Conservation (phyloP, 2,329 filamentous ascomycete species). For the Aspergillus brunneoviolaceus region DNA sequence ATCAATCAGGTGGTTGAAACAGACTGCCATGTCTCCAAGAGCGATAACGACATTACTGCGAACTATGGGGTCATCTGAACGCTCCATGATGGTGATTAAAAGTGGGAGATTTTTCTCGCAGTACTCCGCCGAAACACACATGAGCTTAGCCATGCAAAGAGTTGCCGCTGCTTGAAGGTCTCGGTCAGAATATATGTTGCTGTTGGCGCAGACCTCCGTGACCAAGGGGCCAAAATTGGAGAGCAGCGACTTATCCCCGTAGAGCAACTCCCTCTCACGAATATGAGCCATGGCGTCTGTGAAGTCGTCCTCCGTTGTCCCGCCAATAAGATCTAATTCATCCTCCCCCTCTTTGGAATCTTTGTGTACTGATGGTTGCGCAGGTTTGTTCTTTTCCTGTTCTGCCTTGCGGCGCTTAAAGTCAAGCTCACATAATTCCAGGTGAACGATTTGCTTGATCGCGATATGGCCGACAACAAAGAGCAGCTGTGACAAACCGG, state of each 20-base stretch:
- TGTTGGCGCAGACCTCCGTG: slow-evolving; percentile 90
- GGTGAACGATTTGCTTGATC: slow-evolving; percentile 97
- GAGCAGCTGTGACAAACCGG: slow-evolving; percentile 82
- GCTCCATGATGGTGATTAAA: slow-evolving; percentile 96
- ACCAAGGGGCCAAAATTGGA: slow-evolving; percentile 88
- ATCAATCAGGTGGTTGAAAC: slow-evolving; percentile 98
- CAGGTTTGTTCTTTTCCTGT: slow-evolving; percentile 49
- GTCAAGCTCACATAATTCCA: slow-evolving; percentile 95
- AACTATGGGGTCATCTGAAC: slow-evolving; percentile 86
- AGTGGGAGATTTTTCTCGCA: slow-evolving; percentile 90
- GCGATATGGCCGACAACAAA: slow-evolving; percentile 96
- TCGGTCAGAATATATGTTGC: slow-evolving; percentile 85
- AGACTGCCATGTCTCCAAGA: slow-evolving; percentile 97
- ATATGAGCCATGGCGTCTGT: slow-evolving; percentile 83
- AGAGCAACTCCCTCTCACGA: slow-evolving; percentile 79
- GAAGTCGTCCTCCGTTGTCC: slow-evolving; percentile 92
- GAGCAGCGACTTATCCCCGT: slow-evolving; percentile 79
- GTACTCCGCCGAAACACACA: slow-evolving; percentile 97
- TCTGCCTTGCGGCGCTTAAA: slow-evolving; percentile 86
- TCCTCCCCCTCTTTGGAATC: slow-evolving; percentile 68
- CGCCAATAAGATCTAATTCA: slow-evolving; percentile 93
- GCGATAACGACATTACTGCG: slow-evolving; percentile 96
- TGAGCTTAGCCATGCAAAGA: slow-evolving; percentile 92
- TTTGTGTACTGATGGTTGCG: slow-evolving; percentile 45
- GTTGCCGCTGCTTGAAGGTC: slow-evolving; percentile 91